A percentile compares a stretch with the other conserved stretches of the same genome.
Conservation (phyloP, 2,329 filamentous ascomycete genomes). For the Colletotrichum cordylinicola region DNA sequence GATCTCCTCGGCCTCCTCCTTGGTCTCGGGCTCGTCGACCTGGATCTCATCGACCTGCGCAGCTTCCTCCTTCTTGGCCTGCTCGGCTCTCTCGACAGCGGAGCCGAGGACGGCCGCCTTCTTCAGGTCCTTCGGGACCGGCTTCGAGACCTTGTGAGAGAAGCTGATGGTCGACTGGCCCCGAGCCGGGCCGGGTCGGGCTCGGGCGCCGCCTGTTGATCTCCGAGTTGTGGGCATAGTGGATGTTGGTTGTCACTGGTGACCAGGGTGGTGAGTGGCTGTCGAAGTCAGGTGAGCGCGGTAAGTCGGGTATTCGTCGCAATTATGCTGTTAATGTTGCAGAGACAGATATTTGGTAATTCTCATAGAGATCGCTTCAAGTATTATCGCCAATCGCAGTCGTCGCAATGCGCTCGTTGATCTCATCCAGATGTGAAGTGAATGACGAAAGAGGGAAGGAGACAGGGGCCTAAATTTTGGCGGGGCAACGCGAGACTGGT, state of each 20-base stretch:
- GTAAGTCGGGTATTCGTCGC: not conserved
- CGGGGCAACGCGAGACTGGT: conserved; percentile 60
- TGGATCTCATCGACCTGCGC: conserved; percentile 25
- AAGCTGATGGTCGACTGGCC: conserved; percentile 64
- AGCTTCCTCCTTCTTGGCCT: conserved; percentile 24
- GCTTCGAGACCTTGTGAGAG: conserved; percentile 62
- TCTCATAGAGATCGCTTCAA: not conserved
- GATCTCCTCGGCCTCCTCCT: conserved; percentile 27
- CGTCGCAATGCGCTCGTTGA: not conserved
- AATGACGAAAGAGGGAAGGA: conserved; percentile 23
- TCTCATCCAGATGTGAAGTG: not conserved
- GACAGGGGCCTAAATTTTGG: conserved; percentile 38
- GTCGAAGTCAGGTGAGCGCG: not conserved
- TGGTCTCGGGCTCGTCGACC: conserved; percentile 27
- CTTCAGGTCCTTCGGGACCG: conserved; percentile 52
- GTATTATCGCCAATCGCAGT: conserved; percentile 4
- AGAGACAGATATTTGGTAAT: not conserved
- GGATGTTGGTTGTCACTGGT: conserved; percentile 16
- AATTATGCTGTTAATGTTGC: not conserved
- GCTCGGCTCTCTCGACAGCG: conserved; percentile 24
- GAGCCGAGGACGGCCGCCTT: conserved; percentile 38
- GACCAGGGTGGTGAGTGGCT: not conserved
- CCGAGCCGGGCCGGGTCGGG: conserved; percentile 42
- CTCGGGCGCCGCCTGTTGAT: conserved; percentile 45
- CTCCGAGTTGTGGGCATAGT: conserved; percentile 57